Conservation (phyloP, 2,329 filamentous ascomycete genomes). For the Lecanicillium sp. region DNA sequence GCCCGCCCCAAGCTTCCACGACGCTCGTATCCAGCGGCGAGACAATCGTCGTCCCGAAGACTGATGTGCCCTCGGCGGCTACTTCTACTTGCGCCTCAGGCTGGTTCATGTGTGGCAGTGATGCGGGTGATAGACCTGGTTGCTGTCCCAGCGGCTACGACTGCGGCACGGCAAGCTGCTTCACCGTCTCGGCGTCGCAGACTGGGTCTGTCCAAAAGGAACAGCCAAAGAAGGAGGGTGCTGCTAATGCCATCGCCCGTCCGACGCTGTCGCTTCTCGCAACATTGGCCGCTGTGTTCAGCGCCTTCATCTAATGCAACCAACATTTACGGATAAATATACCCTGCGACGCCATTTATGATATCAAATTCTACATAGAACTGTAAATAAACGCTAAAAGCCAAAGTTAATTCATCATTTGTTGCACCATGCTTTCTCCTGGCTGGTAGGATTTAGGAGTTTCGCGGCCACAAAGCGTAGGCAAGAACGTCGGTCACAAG, state of each 20-base stretch:
- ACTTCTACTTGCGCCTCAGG: slow-evolving; percentile 62
- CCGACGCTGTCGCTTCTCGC: background rate
- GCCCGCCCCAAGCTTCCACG: slow-evolving; percentile 54
- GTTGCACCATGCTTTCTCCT: too few relatives aligned
- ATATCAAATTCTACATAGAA: background rate
- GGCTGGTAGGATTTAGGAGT: background rate
- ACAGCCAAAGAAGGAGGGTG: background rate
- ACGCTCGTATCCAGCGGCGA: slow-evolving; percentile 62
- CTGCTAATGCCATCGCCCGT: background rate
- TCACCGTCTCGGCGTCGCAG: slow-evolving; percentile 44
- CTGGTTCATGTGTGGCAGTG: slow-evolving; percentile 66
- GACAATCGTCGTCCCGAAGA: slow-evolving; percentile 63
- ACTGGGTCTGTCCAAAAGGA: slow-evolving; percentile 54
- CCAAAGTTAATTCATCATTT: too few relatives aligned
- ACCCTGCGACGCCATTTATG: background rate
- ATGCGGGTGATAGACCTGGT: slow-evolving; percentile 59
- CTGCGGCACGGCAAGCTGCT: slow-evolving; percentile 70
- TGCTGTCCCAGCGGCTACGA: slow-evolving; percentile 77
- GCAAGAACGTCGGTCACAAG: background rate
- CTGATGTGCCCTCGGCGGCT: slow-evolving; percentile 36
- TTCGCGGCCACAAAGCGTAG: background rate
- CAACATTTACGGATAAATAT: background rate
- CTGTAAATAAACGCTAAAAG: background rate
- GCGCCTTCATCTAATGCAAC: background rate
- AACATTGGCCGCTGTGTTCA: background rate